Base-by-base conservation (phyloP, 441 rosid species). In the Erodium moschatum region DNA sequence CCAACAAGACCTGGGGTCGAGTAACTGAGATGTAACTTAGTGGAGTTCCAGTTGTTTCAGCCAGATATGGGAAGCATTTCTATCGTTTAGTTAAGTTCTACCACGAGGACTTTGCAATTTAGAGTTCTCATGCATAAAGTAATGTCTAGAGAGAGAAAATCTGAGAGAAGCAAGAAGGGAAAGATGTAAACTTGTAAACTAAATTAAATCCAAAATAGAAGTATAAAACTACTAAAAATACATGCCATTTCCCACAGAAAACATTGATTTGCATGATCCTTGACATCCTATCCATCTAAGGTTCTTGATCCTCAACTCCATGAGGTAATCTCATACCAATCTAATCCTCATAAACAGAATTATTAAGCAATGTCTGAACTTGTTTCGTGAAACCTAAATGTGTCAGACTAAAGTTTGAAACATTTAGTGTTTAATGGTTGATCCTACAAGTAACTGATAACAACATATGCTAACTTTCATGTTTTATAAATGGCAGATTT, bases 331-430 rank as follows among this genome's bases (percentile, higher is more conserved):
- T 63, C 38, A 63, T 63, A 29, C 66, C 29, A 12, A 29, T 29
- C 38, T 29, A 63, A 63, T 15, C 42, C 66, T 29, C 42, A 31
- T 1, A 31, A 29, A 63, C 13, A 63, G 42, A 31, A n/a, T 63
- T 29, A 63, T 33, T 29, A 63, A 35, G 66, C 66, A 63, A 63
- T 31, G 20, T 63, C 12, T 64, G 21, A 10, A 16, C 13, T 64
- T 64, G 42, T 63, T 29, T 63, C 18, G 7, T 6, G 42, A 63
- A 63, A 29, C 66, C 66, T 63, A 63, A 31, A 61, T 61, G 19
- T 63, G 13, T 11, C 65, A 63, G 27, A 15, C 67, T n/a, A 64
- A 64, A 35, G 67, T 31, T 64, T 64, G 67, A 64, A 64, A 15
- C 46, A 16, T 64, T 33, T 15, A 64, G 46, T n/a, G 46, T 35